Evolutionary conservation across 2,329 filamentous ascomycete species (phyloP).

Genomic region (Dactylonectria macrodidyma): DNA sequence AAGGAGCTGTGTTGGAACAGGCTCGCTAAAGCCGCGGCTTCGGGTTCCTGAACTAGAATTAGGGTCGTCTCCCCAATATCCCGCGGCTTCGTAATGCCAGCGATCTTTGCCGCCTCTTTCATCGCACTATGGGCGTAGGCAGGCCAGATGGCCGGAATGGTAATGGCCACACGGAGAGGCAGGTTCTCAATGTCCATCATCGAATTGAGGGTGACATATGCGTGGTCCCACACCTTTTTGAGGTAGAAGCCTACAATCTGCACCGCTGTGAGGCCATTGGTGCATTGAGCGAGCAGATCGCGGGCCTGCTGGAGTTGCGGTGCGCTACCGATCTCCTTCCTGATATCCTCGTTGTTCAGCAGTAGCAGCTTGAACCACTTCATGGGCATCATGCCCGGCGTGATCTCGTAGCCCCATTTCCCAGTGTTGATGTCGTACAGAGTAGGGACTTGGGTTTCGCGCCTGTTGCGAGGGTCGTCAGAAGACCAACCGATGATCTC

Average conservation of each 20-base stretch:
- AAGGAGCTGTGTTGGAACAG: constrained; percentile 13
- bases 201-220: constrained; percentile 1
- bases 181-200: constrained; percentile 21
- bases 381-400: constrained; percentile 23
- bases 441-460: constrained; percentile 28
- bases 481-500: constrained; percentile 21
- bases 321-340: constrained; percentile 11
- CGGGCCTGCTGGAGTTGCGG: constrained; percentile 19
- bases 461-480: not conserved
- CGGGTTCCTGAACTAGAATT: constrained; percentile 24
- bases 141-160: constrained; percentile 27
- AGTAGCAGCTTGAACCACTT: constrained; percentile 36
- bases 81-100: constrained; percentile 10
- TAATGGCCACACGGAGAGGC: constrained; percentile 24
- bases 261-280: not conserved
- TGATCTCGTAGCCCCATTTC: constrained; percentile 34
- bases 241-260: constrained; percentile 22
- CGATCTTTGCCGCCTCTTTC: constrained; percentile 20
- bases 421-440: constrained; percentile 18
- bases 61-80: constrained; percentile 20
- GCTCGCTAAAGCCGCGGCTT: constrained; percentile 22
- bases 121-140: constrained; percentile 18
- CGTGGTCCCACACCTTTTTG: constrained; percentile 24
- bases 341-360: constrained; percentile 10
- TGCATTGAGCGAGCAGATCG: not conserved